These are phyloP conservation scores for Coemansia sp. DNA, from an alignment of 192 early-diverging fungal species.

Conservation along the genomic window DNA sequence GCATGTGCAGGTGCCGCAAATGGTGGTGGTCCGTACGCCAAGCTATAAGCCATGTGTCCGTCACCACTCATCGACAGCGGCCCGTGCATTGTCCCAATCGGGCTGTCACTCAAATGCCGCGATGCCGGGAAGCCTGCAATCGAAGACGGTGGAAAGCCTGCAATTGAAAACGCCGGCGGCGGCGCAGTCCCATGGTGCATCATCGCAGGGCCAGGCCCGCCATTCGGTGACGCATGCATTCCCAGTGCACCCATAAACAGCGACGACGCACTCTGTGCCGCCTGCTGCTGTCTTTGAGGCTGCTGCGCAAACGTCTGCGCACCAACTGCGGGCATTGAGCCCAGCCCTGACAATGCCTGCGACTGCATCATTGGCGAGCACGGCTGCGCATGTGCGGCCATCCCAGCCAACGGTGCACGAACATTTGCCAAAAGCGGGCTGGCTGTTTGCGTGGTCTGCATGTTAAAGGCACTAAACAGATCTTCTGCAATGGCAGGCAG, in stretches of 20 bases:
- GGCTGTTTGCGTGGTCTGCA: constrained; percentile 12
- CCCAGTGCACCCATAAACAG: constrained; percentile 16
- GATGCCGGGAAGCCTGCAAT: constrained; percentile 12
- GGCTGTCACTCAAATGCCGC: constrained; percentile 9
- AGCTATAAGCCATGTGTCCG: not conserved
- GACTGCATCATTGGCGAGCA: constrained; percentile 33
- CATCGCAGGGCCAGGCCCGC: not conserved
- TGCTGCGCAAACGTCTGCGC: constrained; percentile 19
- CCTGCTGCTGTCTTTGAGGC: constrained; percentile 13
- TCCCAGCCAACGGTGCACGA: constrained; percentile 4
- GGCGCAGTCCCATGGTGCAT: constrained; percentile 1
- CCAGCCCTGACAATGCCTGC: constrained; percentile 8
- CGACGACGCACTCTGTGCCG: constrained; percentile 18
- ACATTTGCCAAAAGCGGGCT: constrained; percentile 13
- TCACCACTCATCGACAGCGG: constrained; percentile 6
- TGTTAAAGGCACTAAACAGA: constrained; percentile 26
- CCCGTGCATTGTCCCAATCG: constrained; percentile 2
- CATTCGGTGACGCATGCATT: constrained; percentile 8
- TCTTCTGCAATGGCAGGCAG: constrained; percentile 33
- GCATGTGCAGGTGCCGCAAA: not conserved
- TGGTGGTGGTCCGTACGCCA: constrained; percentile 9
- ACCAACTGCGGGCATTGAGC: not conserved
- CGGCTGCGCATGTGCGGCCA: constrained; percentile 15
- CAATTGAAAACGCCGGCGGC: constrained; percentile 15
- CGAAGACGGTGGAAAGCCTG: constrained; percentile 22